These are phyloP conservation scores for Biscogniauxia sp. DNA, from an alignment of 2,329 filamentous ascomycete genomes.

Conservation along the genomic window DNA sequence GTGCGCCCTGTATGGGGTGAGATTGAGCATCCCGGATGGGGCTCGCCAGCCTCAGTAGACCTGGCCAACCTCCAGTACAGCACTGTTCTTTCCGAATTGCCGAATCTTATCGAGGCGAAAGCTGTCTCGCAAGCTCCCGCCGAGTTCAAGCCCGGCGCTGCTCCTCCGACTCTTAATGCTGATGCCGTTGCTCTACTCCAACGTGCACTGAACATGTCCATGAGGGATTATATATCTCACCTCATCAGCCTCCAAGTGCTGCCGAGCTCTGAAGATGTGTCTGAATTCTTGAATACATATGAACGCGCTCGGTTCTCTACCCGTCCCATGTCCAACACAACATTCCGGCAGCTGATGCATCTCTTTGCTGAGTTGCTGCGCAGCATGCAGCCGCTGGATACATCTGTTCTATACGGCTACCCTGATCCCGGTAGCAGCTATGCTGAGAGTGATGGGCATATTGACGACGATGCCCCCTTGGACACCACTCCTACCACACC, in stretches of 20 bases:
- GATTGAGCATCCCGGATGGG: constrained; percentile 88
- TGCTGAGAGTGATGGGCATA: constrained; percentile 27
- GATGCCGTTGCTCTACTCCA: constrained; percentile 70
- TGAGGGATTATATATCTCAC: constrained; percentile 76
- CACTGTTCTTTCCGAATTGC: constrained; percentile 78
- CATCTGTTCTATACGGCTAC: constrained; percentile 44
- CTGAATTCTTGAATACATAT: constrained; percentile 71
- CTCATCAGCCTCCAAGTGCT: constrained; percentile 66
- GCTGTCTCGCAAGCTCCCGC: constrained; percentile 79
- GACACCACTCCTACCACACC: constrained; percentile 42
- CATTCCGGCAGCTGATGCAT: constrained; percentile 79
- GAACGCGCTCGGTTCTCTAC: constrained; percentile 83
- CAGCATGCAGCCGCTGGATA: constrained; percentile 66
- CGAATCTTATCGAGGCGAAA: constrained; percentile 87
- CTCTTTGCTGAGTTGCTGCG: constrained; percentile 79
- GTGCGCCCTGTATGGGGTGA: constrained; percentile 68
- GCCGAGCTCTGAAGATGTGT: constrained; percentile 36
- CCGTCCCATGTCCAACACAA: constrained; percentile 61
- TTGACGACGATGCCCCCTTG: constrained; percentile 41
- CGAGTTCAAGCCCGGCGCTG: constrained; percentile 38
- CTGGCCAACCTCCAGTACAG: constrained; percentile 80
- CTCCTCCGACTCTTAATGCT: constrained; percentile 55
- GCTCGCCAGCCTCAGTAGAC: constrained; percentile 71
- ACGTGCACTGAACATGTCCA: constrained; percentile 65
- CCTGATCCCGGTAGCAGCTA: constrained; percentile 25